These are phyloP conservation scores for Cephaloascus fragrans DNA, from an alignment of 805 yeast genomes.

Conservation along the genomic window DNA sequence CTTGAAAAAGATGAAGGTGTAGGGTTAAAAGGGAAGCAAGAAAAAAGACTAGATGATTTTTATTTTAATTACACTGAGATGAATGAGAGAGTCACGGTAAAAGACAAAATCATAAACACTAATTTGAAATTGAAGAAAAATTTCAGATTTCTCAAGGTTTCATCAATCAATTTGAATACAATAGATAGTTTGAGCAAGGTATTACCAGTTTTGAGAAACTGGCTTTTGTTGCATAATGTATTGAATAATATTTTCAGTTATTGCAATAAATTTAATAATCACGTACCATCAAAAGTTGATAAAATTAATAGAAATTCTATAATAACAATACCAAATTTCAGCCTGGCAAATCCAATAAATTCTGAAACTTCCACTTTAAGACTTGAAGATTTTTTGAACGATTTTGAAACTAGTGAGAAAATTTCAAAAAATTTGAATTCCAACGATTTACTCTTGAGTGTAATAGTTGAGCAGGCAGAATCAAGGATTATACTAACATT, in stretches of 20 bases:
- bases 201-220: not conserved
- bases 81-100: not conserved
- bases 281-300: too few relatives aligned
- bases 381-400: not conserved
- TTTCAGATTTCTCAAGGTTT: not conserved
- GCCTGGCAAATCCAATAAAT: not conserved
- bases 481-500: not conserved
- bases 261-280: not conserved
- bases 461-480: not conserved
- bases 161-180: not conserved
- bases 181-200: not conserved
- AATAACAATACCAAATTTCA: not conserved
- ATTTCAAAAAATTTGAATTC: too few relatives aligned
- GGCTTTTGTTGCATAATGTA: not conserved
- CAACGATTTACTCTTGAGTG: not conserved
- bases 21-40: too few relatives aligned
- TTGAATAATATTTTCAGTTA: not conserved
- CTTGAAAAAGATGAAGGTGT: not conserved
- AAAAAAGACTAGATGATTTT: not conserved
- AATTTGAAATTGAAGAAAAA: not conserved
- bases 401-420: not conserved
- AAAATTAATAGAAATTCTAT: not conserved
- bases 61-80: not conserved
- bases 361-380: not conserved
- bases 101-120: not conserved